phyloP scores from a whole-genome alignment of 495 filamentous ascomycete species.

The Aspergillus leporis region DNA sequence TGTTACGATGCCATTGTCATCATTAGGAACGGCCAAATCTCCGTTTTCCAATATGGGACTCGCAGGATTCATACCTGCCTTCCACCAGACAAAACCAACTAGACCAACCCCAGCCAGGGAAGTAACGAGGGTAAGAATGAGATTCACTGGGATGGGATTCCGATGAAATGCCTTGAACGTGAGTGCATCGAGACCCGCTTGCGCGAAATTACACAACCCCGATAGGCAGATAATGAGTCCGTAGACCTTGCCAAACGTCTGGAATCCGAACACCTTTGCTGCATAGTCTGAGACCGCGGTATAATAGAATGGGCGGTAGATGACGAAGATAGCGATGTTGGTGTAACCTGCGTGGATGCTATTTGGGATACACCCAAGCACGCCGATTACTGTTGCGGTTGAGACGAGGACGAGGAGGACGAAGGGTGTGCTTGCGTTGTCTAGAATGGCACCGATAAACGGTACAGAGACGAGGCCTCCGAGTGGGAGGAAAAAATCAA shows the following conservation, averaged over 20 bases:
- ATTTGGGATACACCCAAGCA: conserved; percentile 72
- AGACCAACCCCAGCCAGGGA: conserved; percentile 58
- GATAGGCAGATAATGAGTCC: conserved; percentile 90
- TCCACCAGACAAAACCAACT: conserved; percentile 58
- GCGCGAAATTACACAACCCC: conserved; percentile 83
- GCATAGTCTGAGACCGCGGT: conserved; percentile 71
- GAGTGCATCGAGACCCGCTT: conserved; percentile 77
- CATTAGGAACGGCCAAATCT: conserved; percentile 6
- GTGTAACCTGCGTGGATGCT: conserved; percentile 69
- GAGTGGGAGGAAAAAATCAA: conserved; percentile 85
- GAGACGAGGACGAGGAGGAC: conserved; percentile 73
- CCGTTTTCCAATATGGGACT: not conserved
- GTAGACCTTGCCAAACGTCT: conserved; percentile 93
- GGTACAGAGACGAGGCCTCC: conserved; percentile 84
- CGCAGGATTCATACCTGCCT: conserved; percentile 21
- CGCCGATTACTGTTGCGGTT: conserved; percentile 73
- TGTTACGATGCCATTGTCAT: conserved; percentile 10
- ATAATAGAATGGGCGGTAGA: conserved; percentile 57
- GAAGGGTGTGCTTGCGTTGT: conserved; percentile 70
- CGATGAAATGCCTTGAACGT: conserved; percentile 70
- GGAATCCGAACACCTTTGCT: conserved; percentile 95
- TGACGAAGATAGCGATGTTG: conserved; percentile 75
- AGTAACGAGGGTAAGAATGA: conserved; percentile 61
- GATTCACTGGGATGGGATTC: conserved; percentile 79
- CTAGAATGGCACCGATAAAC: conserved; percentile 83